Evolutionary conservation across 805 yeast species (phyloP), one percentile per base, ranked within the genome.

Genomic region (Wickerhamiella kurtzmanii): DNA sequence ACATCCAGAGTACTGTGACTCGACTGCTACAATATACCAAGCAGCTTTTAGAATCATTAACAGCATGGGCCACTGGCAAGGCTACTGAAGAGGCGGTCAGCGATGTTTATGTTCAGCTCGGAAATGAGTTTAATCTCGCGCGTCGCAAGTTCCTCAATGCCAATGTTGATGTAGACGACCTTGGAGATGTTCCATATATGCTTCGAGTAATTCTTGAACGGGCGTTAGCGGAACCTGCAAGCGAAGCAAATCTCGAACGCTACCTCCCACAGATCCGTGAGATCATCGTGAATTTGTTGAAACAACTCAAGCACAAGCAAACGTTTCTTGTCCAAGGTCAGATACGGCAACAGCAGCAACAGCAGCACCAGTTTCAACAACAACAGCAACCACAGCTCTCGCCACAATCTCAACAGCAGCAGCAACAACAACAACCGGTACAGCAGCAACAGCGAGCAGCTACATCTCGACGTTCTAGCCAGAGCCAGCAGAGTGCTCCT

Each of bases 111-210:
- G 98, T 92, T 15, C 80, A 77, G 53, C 72, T 92, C 22, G 98
- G 98, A 0, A 92, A 88, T 59, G 96, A 89, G 63, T 92, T 87
- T 69, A 79, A 89, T 55, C 76, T 83, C 2, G 84, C 94, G 0
- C 78, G 88, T 19, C 73, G 85, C 50, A 83, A 94, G 2, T 88
- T 89, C 61, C 67, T 78, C 3, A 72, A 72, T 47, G 80, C 85
- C 2, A 94, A 94, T 0, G 77, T 92, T 3, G 88, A 82, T 53
- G 80, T 82, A 6, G 52, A 50, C 11, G 95, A 86, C 60, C 67
- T 92, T 22, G 92, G 95, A 1, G 95, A 89, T 58, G 95, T 92
- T 1, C 97, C 98, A 0, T 79, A 75, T 49, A 76, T 80, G 13
- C 67, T 92, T 35, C 70, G 98, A 45, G 71, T 72, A 4, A 84